Evolutionary conservation across 2,329 filamentous ascomycete genomes (phyloP), one percentile per base, ranked within the genome.

Genomic region (Claviceps digitariae): DNA sequence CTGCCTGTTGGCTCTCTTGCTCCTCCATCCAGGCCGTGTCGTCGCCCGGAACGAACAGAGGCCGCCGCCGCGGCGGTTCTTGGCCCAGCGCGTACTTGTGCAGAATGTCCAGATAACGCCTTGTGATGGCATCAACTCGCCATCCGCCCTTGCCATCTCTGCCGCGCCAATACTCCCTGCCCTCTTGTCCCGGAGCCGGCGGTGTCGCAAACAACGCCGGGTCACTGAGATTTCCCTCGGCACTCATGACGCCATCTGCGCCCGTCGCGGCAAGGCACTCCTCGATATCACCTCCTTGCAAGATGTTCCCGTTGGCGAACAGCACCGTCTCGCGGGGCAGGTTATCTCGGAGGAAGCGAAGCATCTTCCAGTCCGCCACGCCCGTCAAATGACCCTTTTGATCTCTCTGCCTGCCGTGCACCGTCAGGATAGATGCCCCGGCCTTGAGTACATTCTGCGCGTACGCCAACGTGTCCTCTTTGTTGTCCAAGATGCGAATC

Each of bases 341-440:
- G 56, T 84, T 86, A 12, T 95, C 87, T 49, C 93, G 77, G 58
- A 98, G 69, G 63, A 87, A 91, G 4, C 83, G 79, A 54, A 98
- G 83, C 63, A 86, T 81, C n/a, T 72, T 73, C 93, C 93, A 98
- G 69, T 98, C 90, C 4, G 93, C 93, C 38, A 97, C 61, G 0
- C 93, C 93, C 0, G 93, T 98, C 63, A 95, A 79, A 65, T 98
- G 93, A 0, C 93, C 91, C 72, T 98, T 98, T 67, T 97, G 91
- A 63, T 97, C 90, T 58, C 93, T 76, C 57, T 81, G 78, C 38
- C 93, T 77, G 0, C 93, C 93, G 72, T 98, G 93, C 0, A 98
- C 87, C 0, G 93, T 93, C 57, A 98, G 76, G 53, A 97, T 90
- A 61, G 88, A 96, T 2, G 93, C 93, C 13, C 93, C 93, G 0